phyloP scores from a whole-genome alignment of 129 eudicot genomes.

The Tanacetum coccineum region DNA sequence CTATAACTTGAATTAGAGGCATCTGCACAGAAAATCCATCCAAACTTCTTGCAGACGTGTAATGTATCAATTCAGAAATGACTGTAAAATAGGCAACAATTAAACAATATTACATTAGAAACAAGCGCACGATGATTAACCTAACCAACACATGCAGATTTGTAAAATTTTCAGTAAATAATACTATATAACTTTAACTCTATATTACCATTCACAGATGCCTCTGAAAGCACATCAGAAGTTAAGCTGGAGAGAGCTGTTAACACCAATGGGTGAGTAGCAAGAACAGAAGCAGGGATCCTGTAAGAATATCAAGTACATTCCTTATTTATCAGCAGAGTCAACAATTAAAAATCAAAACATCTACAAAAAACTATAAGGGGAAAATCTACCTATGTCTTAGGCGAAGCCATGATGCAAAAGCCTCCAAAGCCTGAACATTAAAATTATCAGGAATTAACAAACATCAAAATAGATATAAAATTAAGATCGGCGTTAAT shows the following conservation, averaged over 20 bases:
- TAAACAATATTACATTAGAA: constrained; percentile 15
- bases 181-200: not conserved
- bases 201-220: constrained; percentile 83
- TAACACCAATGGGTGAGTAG: constrained; percentile 86
- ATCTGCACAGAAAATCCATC: constrained; percentile 67
- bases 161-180: constrained; percentile 7
- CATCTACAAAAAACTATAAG: not conserved
- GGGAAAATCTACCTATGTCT: constrained; percentile 67
- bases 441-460: constrained; percentile 18
- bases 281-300: constrained; percentile 89
- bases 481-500: not conserved
- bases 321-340: constrained; percentile 17
- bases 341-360: not conserved
- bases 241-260: constrained; percentile 91
- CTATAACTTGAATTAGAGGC: constrained; percentile 95
- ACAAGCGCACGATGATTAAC: not conserved
- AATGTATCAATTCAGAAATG: constrained; percentile 92
- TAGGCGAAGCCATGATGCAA: constrained; percentile 98
- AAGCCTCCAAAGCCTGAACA: constrained; percentile 94
- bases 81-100: constrained; percentile 49
- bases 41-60: constrained; percentile 72
- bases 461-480: constrained; percentile 11
- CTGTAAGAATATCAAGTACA: constrained; percentile 39
- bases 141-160: constrained; percentile 7
- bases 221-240: constrained; percentile 83